Base-by-base conservation (phyloP, 192 early-diverging fungal species). In the Coemansia aciculifera region DNA sequence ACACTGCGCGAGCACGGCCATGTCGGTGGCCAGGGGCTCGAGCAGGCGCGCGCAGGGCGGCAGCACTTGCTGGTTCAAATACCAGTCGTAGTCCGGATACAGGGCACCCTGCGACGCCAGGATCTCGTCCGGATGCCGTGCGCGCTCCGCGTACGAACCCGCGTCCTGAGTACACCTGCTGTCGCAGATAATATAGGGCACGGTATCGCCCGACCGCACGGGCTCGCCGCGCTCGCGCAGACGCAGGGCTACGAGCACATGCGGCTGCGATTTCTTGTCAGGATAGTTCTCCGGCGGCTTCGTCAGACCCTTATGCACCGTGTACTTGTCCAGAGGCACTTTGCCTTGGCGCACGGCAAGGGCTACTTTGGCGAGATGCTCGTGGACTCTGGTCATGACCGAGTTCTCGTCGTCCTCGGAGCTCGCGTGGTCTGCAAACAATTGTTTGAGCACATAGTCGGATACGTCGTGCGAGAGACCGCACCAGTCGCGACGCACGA, bases 401-500 rank as follows among this genome's bases (percentile, higher is more conserved):
- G 92, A 85, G 48, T 92, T 92, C 6, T 89, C 81, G 51, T 88
- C 87, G n/a, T 75, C 72, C 11, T 34, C 37, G 3, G 17, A 36
- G 34, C 7, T 37, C 1, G 79, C 78, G 11, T 88, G 67, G 19
- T 80, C 78, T 43, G 78, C 78, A 46, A 83, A 79, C 52, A 94
- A 86, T 61, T 85, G 83, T 17, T 84, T 77, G 70, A 88, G 89
- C 63, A 87, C 93, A 79, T 72, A 94, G 77, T 84, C 76, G 2
- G 94, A 96, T 3, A 90, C 94, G 57, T 98, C 94, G 59, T 93
- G 91, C 42, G 92, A 92, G 51, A 99, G 84, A 1, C 84, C 94
- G 83, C 95, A 98, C 97, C 97, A 99, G 84, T 99, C 98, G 60
- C 98, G 85, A 64, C 98, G 87, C 0, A 99, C 97, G 67, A 97